These are phyloP conservation scores for Ophiostoma pallidulum DNA, from an alignment of 2,329 filamentous ascomycete genomes.

Conservation along the genomic window DNA sequence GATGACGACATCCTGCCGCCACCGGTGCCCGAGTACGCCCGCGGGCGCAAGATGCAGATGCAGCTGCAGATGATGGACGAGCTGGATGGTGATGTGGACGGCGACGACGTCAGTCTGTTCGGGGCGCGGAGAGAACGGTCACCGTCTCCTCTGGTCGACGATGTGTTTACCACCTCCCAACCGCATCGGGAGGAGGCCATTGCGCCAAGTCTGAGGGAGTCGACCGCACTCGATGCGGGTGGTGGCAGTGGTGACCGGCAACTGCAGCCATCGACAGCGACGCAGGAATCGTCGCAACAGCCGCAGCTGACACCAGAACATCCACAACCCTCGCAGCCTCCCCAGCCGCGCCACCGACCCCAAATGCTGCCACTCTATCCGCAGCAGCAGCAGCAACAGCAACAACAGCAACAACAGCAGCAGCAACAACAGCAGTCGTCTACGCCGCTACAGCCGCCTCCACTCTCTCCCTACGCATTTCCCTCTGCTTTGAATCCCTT, in stretches of 20 bases:
- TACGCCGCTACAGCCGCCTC: conserved; percentile 22
- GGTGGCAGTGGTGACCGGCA: not conserved
- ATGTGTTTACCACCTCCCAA: not conserved
- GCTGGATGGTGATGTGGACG: conserved; percentile 30
- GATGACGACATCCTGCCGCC: conserved; percentile 34
- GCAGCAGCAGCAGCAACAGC: not conserved
- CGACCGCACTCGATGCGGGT: too few species aligned
- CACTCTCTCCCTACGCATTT: too few species aligned
- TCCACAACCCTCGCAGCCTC: not conserved
- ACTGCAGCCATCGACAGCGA: not conserved
- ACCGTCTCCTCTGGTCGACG: conserved; percentile 36
- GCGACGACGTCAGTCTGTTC: conserved; percentile 33
- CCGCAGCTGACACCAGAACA: not conserved
- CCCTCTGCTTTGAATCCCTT: conserved; percentile 3
- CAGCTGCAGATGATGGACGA: not conserved
- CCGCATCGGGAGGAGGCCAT: not conserved
- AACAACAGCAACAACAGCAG: not conserved
- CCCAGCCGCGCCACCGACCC: not conserved
- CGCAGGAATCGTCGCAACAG: not conserved
- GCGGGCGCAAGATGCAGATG: conserved; percentile 27
- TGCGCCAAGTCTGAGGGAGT: not conserved
- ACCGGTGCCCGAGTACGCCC: conserved; percentile 31
- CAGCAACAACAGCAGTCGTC: conserved; percentile 24
- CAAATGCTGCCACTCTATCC: not conserved
- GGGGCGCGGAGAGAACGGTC: conserved; percentile 50